These are phyloP conservation scores for Aegle marmelos DNA, from an alignment of 345 rosid genomes.

Conservation along the genomic window DNA sequence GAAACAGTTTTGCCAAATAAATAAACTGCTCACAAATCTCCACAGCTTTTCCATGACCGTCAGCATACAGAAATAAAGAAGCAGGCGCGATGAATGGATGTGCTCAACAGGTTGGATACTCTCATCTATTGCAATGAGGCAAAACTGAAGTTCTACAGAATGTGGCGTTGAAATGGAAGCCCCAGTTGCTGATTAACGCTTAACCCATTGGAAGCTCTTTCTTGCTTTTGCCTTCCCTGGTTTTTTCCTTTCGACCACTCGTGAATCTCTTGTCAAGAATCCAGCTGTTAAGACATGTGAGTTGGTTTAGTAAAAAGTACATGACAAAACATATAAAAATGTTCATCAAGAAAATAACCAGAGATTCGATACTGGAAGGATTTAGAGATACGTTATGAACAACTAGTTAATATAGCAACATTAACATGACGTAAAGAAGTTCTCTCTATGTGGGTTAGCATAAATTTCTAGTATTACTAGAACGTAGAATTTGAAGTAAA, in stretches of 20 bases:
- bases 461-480: neutral
- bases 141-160: neutral
- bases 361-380: neutral
- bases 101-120: no score
- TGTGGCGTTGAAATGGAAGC: neutral
- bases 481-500: neutral
- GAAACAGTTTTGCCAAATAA: neutral
- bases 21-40: neutral
- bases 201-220: constrained; percentile 98
- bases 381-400: neutral
- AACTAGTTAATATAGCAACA: constrained; percentile 1
- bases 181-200: constrained; percentile 51
- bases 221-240: constrained; percentile 98
- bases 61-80: no score
- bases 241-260: constrained; percentile 97
- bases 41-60: neutral
- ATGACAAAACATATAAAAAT: neutral
- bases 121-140: constrained; percentile 1
- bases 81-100: no score
- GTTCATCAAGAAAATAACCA: no score
- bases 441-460: neutral
- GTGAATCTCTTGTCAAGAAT: constrained; percentile 87
- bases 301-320: neutral
- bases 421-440: neutral
- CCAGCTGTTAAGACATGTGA: constrained; percentile 47